phyloP scores from a whole-genome alignment of 345 rosid species.

The Turritis glabra region DNA sequence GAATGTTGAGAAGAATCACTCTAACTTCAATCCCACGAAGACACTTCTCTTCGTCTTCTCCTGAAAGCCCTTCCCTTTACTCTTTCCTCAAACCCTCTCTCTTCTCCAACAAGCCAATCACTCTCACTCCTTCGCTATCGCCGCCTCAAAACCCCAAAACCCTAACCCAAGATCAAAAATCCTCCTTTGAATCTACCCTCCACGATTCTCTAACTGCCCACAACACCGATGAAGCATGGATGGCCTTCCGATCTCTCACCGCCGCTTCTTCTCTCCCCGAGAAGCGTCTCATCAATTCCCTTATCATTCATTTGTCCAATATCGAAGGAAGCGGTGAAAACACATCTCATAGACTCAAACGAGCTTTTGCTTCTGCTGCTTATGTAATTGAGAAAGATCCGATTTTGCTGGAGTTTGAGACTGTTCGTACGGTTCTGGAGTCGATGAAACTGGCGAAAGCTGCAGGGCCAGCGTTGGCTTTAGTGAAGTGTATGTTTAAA shows the following conservation, averaged over 20 bases:
- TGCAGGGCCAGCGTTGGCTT: slow-evolving; percentile 77
- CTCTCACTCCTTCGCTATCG: slow-evolving; percentile 19
- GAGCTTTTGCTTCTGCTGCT: slow-evolving; percentile 87
- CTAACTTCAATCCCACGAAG: slow-evolving; percentile 29
- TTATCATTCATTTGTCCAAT: slow-evolving; percentile 57
- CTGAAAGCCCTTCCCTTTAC: slow-evolving; percentile 58
- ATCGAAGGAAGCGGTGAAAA: neutral
- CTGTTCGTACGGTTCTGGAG: slow-evolving; percentile 49
- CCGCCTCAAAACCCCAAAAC: slow-evolving; percentile 34
- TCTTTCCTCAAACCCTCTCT: slow-evolving; percentile 79
- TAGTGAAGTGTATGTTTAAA: slow-evolving; percentile 70
- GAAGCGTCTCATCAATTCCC: slow-evolving; percentile 66
- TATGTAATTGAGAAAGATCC: slow-evolving; percentile 72
- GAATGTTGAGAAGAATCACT: slow-evolving; percentile 57
- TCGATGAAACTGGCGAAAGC: slow-evolving; percentile 63
- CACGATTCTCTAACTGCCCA: slow-evolving; percentile 52
- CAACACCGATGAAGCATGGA: slow-evolving; percentile 81
- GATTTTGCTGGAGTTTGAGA: slow-evolving; percentile 51
- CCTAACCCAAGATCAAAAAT: slow-evolving; percentile 51
- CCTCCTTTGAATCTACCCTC: slow-evolving; percentile 57
- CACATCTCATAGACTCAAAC: slow-evolving; percentile 67
- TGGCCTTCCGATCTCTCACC: slow-evolving; percentile 67
- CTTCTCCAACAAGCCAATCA: slow-evolving; percentile 48
- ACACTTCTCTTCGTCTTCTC: slow-evolving; percentile 43
- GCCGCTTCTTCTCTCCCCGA: slow-evolving; percentile 55